phyloP scores from a whole-genome alignment of 2,329 filamentous ascomycete genomes.

The Trichophyton equinum region DNA sequence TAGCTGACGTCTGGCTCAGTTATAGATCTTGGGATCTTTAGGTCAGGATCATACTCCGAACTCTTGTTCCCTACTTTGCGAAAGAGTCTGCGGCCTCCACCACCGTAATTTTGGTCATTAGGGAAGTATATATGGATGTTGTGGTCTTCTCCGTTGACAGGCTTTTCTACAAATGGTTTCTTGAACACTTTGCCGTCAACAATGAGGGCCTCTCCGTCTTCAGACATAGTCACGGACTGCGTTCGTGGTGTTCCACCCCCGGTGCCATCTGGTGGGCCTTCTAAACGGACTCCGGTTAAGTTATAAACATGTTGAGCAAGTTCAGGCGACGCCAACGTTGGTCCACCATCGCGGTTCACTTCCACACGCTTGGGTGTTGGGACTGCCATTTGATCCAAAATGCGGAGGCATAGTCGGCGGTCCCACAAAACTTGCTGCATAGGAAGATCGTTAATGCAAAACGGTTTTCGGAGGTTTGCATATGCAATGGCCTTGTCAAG shows the following conservation, averaged over 20 bases:
- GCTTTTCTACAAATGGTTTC: conserved; percentile 97
- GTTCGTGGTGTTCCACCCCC: conserved; percentile 46
- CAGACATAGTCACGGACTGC: conserved; percentile 67
- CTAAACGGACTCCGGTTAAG: conserved; percentile 62
- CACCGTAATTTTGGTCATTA: conserved; percentile 57
- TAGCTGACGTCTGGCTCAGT: conserved; percentile 73
- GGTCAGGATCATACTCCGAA: conserved; percentile 74
- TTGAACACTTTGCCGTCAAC: conserved; percentile 72
- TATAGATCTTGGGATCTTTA: conserved; percentile 66
- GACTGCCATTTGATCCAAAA: conserved; percentile 80
- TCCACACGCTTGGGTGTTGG: conserved; percentile 80
- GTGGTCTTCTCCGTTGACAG: conserved; percentile 95
- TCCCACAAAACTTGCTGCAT: conserved; percentile 99
- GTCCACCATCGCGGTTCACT: conserved; percentile 86
- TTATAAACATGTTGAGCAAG: conserved; percentile 69
- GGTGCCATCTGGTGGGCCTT: conserved; percentile 56
- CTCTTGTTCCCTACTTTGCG: conserved; percentile 98
- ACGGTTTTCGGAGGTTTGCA: conserved; percentile 81
- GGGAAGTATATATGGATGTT: conserved; percentile 98
- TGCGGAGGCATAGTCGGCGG: conserved; percentile 71
- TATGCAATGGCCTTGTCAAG: conserved; percentile 96
- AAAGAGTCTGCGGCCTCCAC: conserved; percentile 83
- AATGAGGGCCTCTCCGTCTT: conserved; percentile 74
- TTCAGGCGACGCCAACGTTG: conserved; percentile 62
- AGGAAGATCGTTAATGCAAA: conserved; percentile 91